Conservation (phyloP, 2,329 filamentous ascomycete genomes). For the Xylaria sp. region DNA sequence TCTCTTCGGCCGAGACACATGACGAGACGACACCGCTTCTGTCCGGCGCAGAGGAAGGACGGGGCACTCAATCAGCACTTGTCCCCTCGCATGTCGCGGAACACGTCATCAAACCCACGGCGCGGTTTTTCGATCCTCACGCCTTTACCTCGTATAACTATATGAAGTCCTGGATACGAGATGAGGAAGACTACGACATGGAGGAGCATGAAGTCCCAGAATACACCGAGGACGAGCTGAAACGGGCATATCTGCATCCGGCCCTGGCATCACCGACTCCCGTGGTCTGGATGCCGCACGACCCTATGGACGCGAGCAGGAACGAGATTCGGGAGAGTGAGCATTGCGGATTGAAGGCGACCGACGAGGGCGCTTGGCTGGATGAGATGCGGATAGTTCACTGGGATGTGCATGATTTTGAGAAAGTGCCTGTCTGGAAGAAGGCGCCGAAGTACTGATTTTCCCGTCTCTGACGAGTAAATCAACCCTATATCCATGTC, state of each 20-base stretch:
- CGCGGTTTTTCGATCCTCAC: constrained; percentile 45
- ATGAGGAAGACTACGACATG: constrained; percentile 35
- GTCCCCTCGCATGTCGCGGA: constrained; percentile 36
- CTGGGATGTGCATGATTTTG: constrained; percentile 41
- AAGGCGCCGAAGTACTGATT: constrained; percentile 39
- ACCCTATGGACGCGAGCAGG: constrained; percentile 66
- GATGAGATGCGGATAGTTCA: constrained; percentile 61
- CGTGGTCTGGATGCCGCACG: constrained; percentile 73
- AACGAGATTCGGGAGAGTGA: constrained; percentile 70
- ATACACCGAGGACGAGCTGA: constrained; percentile 46
- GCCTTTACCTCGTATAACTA: constrained; percentile 44
- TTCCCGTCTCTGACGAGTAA: not conserved
- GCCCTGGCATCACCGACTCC: constrained; percentile 56
- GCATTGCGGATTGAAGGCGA: constrained; percentile 70
- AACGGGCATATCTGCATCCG: constrained; percentile 47
- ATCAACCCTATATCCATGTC: not conserved
- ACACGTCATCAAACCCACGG: constrained; percentile 41
- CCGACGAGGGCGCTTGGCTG: constrained; percentile 69
- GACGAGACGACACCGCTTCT: constrained; percentile 45
- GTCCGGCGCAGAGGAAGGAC: constrained; percentile 43
- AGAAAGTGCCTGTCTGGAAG: constrained; percentile 46
- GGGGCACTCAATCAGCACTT: constrained; percentile 37
- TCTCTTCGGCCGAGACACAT: constrained; percentile 28
- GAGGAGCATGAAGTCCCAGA: constrained; percentile 37
- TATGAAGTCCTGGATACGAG: constrained; percentile 43